phyloP scores from a whole-genome alignment of 805 yeast genomes.

The Candida easanensis region DNA sequence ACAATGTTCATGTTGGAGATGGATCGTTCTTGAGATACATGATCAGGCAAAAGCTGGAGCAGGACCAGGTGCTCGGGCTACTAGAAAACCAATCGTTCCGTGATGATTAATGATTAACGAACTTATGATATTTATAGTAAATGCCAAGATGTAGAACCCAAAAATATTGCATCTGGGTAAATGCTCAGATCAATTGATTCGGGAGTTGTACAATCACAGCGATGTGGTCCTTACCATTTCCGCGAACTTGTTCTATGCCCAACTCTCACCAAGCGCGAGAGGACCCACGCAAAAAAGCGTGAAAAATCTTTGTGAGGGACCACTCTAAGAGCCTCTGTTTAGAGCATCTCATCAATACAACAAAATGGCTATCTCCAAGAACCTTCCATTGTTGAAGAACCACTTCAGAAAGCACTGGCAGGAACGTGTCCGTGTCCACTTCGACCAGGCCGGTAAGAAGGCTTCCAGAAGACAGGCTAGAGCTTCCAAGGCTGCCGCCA shows the following conservation, averaged over 20 bases:
- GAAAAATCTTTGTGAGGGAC: constrained; percentile 15
- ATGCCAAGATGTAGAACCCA: too few species aligned
- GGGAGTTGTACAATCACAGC: too few species aligned
- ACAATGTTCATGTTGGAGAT: constrained; percentile 5
- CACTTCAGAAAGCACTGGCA: constrained; percentile 99
- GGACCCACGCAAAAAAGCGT: constrained; percentile 17
- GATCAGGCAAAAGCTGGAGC: background rate
- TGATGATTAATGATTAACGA: background rate
- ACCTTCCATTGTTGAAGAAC: constrained; percentile 98
- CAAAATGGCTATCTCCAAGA: constrained; percentile 83
- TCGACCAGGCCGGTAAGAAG: constrained; percentile 99
- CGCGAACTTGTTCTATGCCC: constrained; percentile 6
- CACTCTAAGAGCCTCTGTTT: background rate
- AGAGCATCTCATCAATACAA: background rate
- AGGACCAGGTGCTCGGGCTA: background rate
- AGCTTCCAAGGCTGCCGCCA: constrained; percentile 87
- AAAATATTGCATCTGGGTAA: too few species aligned
- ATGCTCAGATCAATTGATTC: too few species aligned
- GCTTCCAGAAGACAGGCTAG: constrained; percentile 94
- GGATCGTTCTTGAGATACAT: constrained; percentile 9
- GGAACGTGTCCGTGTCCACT: constrained; percentile 98
- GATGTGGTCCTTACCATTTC: constrained; percentile 3
- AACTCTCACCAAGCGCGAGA: background rate
- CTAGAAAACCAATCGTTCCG: background rate
- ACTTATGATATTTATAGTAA: too few species aligned